Evolutionary conservation across 169 alveolate genomes (phyloP), one percentile per base, ranked within the genome.

Genomic region (Cryptosporidium baileyi): DNA sequence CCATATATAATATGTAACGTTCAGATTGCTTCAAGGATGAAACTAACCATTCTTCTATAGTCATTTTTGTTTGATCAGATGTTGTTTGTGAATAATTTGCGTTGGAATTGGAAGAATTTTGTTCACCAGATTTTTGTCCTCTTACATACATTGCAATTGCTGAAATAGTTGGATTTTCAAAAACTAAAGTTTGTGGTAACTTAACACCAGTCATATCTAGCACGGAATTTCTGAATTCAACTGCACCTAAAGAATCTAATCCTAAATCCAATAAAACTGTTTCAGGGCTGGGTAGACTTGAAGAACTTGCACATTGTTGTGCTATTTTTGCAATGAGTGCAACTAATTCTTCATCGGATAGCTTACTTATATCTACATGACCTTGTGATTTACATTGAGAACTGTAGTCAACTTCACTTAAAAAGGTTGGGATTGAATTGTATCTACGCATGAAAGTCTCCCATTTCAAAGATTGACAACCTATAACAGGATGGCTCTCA

Each of bases 261-360:
- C 94, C 94, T 30, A 91, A 63, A 40, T 81, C 92, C 67, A 88
- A 63, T 79, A 91, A 34, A 2, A 93, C 91, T 6, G 92, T 89
- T 63, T 80, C 85, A 24, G 85, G 67, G 19, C 57, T 51, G 19
- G 89, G 89, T 36, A 51, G 41, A 15, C 47, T 59, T 6, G 54
- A 30, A 2, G 89, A 54, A 51, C 89, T 51, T 36, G 81, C 65
- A 36, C 79, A 63, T 17, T 61, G 81, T 34, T 80, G 89, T 26
- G 89, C 89, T 24, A 80, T 65, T 30, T 62, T 38, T 4, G 89
- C 60, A 43, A 80, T 61, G 1, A 80, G 26, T 0, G n/a, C 81
- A 45, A 63, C 61, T 30, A 63, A 63, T 47, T 63, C 81, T 43
- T 63, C 81, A 26, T 63, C 81, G 6, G 81, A 44, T 43, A 63